These are phyloP conservation scores for Daldinia decipiens DNA, from an alignment of 495 filamentous ascomycete species.

Conservation along the genomic window DNA sequence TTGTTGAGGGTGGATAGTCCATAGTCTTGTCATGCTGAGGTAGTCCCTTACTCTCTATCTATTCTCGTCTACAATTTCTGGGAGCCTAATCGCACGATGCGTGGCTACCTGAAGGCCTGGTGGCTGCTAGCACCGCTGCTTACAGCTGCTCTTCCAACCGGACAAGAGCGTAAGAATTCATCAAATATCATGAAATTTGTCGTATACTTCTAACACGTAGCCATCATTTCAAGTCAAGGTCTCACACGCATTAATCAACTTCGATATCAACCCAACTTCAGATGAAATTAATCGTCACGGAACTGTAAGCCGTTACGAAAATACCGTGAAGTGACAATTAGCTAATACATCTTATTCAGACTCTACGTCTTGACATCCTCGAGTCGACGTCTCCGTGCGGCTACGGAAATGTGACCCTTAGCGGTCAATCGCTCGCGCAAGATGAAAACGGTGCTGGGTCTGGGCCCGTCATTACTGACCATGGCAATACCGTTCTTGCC, in stretches of 20 bases:
- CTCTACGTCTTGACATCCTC: slow-evolving; percentile 49
- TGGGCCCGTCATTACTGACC: slow-evolving; percentile 45
- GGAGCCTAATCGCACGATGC: slow-evolving; percentile 46
- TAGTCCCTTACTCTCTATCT: slow-evolving; percentile 15
- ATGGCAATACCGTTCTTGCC: slow-evolving; percentile 45
- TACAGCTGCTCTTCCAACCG: slow-evolving; percentile 34
- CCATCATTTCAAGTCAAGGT: slow-evolving; percentile 13
- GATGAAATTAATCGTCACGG: slow-evolving; percentile 19
- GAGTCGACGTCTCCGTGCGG: slow-evolving; percentile 51
- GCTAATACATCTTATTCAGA: slow-evolving; percentile 24
- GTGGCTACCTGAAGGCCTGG: slow-evolving; percentile 44
- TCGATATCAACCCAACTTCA: slow-evolving; percentile 24
- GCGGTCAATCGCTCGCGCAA: slow-evolving; percentile 49
- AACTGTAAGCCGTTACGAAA: slow-evolving; percentile 34
- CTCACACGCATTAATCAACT: slow-evolving; percentile 37
- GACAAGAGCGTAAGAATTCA: slow-evolving; percentile 24
- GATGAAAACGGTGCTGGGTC: slow-evolving; percentile 47
- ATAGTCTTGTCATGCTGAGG: slow-evolving; percentile 39
- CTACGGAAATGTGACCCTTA: slow-evolving; percentile 51
- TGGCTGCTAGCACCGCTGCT: slow-evolving; percentile 50
- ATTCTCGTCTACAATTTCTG: slow-evolving; percentile 20
- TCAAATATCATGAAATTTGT: slow-evolving; percentile 13
- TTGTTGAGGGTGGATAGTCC: slow-evolving; percentile 28
- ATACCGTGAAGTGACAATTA: background rate
- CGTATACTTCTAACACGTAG: slow-evolving; percentile 24